Base-by-base conservation (phyloP, 2,329 filamentous ascomycete genomes). In the Fusarium stilboides region DNA sequence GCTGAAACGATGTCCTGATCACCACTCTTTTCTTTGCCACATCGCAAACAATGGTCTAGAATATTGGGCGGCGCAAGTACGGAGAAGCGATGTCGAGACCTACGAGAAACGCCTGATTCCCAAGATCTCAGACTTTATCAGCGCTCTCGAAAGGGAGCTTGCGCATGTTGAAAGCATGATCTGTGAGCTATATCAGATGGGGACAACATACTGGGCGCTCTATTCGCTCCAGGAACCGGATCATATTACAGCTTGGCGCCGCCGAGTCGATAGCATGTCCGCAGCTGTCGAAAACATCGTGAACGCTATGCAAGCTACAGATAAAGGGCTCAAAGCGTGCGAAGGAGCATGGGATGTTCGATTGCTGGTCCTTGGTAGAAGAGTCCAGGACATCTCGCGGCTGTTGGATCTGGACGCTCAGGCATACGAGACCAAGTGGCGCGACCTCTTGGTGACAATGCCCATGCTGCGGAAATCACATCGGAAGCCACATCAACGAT, bases 401-500 rank as follows among this genome's bases (percentile, higher is more conserved):
- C 51, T 76, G 9, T 33, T 73, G 4, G 28, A 31, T 13, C 31
- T 61, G 28, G 58, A 71, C 31, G 34, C 20, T 8, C 40, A 20
- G 4, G n/a, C 26, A 12, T 50, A 58, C 9, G 31, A 62, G 20
- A n/a, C 19, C 12, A 54, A 65, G 26, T 76, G 74, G 74, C 65
- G 69, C 12, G 65, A 71, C 13, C 36, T 71, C 24, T 53, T 76
- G 19, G 26, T 49, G 22, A 70, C 74, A 10, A 53, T 76, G 31
- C 74, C 74, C 8, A 66, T 67, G 65, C 36, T 74, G 40, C 74
- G 74, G 22, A 74, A 72, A 45, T 68, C 66, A 9, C 54, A 57
- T n/a, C 51, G 66, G 33, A 68, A 50, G 22, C 53, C 60, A 4
- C 60, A 68, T 26, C 66, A 74, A 37, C 61, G 58, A 28, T 66